Conservation (phyloP, 1,284 basidiomycete species). For the Trametes hirsuta region DNA sequence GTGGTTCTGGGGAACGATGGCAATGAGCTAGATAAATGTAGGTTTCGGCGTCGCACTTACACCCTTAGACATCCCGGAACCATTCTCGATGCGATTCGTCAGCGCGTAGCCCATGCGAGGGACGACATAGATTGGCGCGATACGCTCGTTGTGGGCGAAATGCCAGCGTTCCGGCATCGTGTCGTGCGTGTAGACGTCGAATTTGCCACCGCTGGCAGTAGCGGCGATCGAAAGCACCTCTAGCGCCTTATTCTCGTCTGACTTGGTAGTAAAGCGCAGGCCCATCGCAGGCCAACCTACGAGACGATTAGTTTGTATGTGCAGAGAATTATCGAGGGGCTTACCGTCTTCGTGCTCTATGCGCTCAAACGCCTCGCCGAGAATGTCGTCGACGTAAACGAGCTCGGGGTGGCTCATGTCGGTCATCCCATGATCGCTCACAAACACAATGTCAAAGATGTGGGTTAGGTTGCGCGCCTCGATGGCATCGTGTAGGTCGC, state of each 20-base stretch:
- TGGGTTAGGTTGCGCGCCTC: constrained; percentile 75
- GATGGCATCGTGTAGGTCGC: constrained; percentile 64
- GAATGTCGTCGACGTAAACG: constrained; percentile 82
- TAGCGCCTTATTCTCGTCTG: constrained; percentile 61
- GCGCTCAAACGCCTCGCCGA: constrained; percentile 68
- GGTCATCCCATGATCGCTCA: constrained; percentile 94
- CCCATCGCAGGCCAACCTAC: constrained; percentile 86
- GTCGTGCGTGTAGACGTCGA: constrained; percentile 78
- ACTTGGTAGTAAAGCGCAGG: constrained; percentile 66
- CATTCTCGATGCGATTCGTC: constrained; percentile 64
- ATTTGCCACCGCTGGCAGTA: constrained; percentile 57
- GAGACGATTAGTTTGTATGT: neutral
- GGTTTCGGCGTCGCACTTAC: constrained; percentile 48
- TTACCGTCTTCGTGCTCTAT: constrained; percentile 77
- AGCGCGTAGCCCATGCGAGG: constrained; percentile 79
- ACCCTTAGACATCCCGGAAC: constrained; percentile 71
- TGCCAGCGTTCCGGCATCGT: constrained; percentile 85
- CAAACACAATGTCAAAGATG: constrained; percentile 88
- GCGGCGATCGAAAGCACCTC: constrained; percentile 56
- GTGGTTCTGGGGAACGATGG: constrained; percentile 57
- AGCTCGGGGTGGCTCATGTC: constrained; percentile 78
- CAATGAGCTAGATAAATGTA: neutral
- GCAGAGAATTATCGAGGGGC: constrained; percentile 1
- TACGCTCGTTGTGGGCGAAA: constrained; percentile 70
- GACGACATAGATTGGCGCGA: constrained; percentile 87